phyloP scores from a whole-genome alignment of 2,329 filamentous ascomycete genomes.

The Teratosphaeria pseudoeucalypti region DNA sequence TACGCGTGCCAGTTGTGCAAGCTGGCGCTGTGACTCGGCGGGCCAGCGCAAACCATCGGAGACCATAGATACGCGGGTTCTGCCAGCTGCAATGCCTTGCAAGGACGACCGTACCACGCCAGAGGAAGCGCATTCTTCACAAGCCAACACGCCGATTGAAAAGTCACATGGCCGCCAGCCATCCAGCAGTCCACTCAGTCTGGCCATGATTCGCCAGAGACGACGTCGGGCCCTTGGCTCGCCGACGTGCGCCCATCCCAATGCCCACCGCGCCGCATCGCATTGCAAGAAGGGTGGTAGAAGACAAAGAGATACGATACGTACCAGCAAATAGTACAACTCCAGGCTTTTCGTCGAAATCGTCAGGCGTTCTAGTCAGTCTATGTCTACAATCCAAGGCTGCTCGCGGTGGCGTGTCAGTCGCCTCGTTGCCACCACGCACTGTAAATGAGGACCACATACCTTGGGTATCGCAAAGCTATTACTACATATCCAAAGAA shows the following conservation, averaged over 20 bases:
- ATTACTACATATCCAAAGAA: slow-evolving; percentile 19
- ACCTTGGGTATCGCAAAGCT: slow-evolving; percentile 14
- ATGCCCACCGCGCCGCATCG: background rate
- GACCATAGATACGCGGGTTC: background rate
- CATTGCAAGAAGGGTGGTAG: background rate
- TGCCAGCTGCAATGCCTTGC: background rate
- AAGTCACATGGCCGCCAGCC: no score
- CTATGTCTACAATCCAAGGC: slow-evolving; percentile 24
- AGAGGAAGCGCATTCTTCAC: background rate
- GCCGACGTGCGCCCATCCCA: background rate
- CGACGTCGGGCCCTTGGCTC: background rate
- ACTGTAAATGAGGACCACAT: background rate
- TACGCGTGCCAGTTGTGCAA: background rate
- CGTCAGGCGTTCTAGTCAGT: slow-evolving; percentile 23
- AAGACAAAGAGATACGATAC: slow-evolving; percentile 1
- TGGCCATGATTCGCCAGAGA: background rate
- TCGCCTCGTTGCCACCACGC: background rate
- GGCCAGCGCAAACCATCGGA: background rate
- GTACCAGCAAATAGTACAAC: slow-evolving; percentile 11
- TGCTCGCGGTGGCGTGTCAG: slow-evolving; percentile 1
- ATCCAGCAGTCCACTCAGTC: background rate
- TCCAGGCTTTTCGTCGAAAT: slow-evolving; percentile 14
- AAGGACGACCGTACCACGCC: background rate
- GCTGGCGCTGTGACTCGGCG: background rate
- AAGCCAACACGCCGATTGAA: no score